phyloP scores from a whole-genome alignment of 1,284 basidiomycete species.

The Cryptococcus neoformans region DNA sequence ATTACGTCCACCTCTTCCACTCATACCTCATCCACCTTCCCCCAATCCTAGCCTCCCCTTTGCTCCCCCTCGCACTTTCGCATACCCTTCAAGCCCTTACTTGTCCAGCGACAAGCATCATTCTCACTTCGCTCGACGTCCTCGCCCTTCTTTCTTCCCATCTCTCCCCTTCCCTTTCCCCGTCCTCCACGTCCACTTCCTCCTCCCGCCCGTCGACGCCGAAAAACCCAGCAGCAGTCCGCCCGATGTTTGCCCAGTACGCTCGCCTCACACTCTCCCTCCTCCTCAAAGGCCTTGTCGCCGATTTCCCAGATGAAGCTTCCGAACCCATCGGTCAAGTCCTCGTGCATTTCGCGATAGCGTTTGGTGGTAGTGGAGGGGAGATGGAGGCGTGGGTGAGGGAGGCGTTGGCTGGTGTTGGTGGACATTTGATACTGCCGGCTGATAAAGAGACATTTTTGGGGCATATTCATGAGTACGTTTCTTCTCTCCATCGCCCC shows the following conservation, averaged over 20 bases:
- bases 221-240: conserved; percentile 53
- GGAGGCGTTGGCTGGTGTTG: conserved; percentile 66
- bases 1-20: conserved; percentile 81
- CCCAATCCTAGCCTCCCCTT: conserved; percentile 69
- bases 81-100: conserved; percentile 72
- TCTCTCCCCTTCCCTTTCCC: conserved; percentile 33
- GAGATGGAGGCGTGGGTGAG: conserved; percentile 72
- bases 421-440: conserved; percentile 60
- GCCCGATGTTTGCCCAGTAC: conserved; percentile 65
- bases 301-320: conserved; percentile 84
- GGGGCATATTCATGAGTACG: conserved; percentile 67
- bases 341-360: conserved; percentile 63
- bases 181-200: conserved; percentile 21
- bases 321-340: conserved; percentile 71
- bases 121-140: conserved; percentile 77
- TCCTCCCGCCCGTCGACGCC: conserved; percentile 52
- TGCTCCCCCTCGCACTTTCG: conserved; percentile 71
- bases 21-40: conserved; percentile 68
- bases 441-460: conserved; percentile 74
- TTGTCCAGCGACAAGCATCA: conserved; percentile 73
- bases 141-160: conserved; percentile 72
- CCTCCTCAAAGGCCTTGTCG: conserved; percentile 73
- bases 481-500: conserved; percentile 13
- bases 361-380: conserved; percentile 56
- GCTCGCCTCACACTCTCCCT: conserved; percentile 69